phyloP scores from a whole-genome alignment of 345 rosid species.

The Eucalyptus pauciflora region DNA sequence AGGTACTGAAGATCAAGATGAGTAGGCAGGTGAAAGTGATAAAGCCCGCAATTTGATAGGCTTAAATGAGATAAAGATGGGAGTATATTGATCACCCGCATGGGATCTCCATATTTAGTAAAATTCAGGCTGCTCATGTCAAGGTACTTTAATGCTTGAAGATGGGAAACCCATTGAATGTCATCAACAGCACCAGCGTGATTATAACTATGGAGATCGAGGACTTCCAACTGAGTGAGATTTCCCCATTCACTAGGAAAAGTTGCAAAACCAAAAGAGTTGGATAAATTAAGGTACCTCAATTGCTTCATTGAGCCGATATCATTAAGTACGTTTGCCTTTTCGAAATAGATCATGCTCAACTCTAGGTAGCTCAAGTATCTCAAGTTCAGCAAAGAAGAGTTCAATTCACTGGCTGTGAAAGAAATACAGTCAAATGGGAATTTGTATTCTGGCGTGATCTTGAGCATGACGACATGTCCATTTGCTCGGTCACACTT shows the following conservation, averaged over 20 bases:
- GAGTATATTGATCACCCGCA: too few relatives aligned
- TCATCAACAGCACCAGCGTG: neutral
- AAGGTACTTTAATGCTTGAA: too few relatives aligned
- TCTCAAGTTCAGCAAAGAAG: neutral
- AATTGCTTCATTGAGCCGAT: neutral
- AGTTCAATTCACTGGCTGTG: neutral
- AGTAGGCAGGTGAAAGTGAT: too few relatives aligned
- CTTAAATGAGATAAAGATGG: too few relatives aligned
- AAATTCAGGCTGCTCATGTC: too few relatives aligned
- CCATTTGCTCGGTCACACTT: neutral
- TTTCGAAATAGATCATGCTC: neutral
- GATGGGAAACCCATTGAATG: too few relatives aligned
- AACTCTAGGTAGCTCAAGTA: neutral
- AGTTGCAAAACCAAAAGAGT: neutral
- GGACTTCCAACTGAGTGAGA: neutral
- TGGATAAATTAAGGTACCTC: neutral
- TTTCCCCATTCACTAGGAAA: neutral
- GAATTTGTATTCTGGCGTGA: fast-evolving
- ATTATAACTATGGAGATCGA: neutral
- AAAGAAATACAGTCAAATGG: too few relatives aligned
- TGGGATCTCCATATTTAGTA: too few relatives aligned
- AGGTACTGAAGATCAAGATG: too few relatives aligned
- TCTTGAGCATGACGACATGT: neutral
- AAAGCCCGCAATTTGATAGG: too few relatives aligned
- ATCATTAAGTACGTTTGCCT: neutral